phyloP scores from a whole-genome alignment of 495 filamentous ascomycete species.

The Elaphomyces granulatus region DNA sequence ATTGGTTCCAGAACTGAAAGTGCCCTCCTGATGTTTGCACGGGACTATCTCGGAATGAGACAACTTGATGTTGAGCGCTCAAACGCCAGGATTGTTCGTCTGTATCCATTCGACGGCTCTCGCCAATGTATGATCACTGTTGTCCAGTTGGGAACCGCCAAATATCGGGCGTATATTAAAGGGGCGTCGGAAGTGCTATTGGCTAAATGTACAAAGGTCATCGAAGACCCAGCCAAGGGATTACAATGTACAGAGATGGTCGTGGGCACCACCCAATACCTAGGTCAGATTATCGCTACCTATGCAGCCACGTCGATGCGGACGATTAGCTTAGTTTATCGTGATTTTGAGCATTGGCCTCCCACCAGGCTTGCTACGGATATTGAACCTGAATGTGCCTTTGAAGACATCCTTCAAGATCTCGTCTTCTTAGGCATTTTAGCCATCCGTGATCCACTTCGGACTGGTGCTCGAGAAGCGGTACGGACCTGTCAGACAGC shows the following conservation, averaged over 20 bases:
- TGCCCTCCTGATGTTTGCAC: conserved; percentile 51
- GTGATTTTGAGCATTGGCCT: conserved; percentile 64
- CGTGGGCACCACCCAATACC: conserved; percentile 23
- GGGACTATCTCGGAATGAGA: conserved; percentile 52
- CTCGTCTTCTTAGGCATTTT: conserved; percentile 53
- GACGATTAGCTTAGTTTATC: conserved; percentile 64
- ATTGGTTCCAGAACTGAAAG: conserved; percentile 72
- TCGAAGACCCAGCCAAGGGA: conserved; percentile 51
- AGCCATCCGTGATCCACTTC: conserved; percentile 62
- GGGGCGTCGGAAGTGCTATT: conserved; percentile 66
- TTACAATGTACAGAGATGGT: conserved; percentile 45
- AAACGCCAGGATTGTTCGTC: conserved; percentile 44
- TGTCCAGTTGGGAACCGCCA: conserved; percentile 37
- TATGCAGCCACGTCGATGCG: conserved; percentile 63
- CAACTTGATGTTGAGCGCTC: conserved; percentile 47
- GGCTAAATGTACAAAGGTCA: conserved; percentile 48
- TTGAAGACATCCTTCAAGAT: conserved; percentile 36
- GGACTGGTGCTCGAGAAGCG: conserved; percentile 50
- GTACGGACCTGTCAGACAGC: conserved; percentile 51
- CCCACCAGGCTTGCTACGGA: conserved; percentile 39
- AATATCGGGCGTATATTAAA: conserved; percentile 51
- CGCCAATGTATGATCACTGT: conserved; percentile 66
- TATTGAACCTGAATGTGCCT: conserved; percentile 17
- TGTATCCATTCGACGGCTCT: conserved; percentile 60
- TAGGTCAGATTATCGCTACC: conserved; percentile 46